Percentiles rank a stretch among this genome's conserved stretches.
Conservation (phyloP, 2,329 filamentous ascomycete species). For the Xylariaceae sp. region DNA sequence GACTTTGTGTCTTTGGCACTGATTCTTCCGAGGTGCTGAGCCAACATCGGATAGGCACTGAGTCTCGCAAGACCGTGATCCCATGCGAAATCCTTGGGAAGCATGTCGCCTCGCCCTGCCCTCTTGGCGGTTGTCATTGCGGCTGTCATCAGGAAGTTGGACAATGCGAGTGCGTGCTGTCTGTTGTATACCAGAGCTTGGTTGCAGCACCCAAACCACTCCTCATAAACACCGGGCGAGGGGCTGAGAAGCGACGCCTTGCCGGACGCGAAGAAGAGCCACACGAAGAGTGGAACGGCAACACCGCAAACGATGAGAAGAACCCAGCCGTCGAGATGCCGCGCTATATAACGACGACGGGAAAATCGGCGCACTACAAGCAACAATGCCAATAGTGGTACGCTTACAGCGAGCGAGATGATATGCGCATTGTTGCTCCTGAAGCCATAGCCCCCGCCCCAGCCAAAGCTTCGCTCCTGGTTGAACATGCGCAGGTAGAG, state of each 20-base stretch:
- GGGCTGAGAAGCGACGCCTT: slow-evolving; percentile 30
- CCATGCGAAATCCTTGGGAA: slow-evolving; percentile 30
- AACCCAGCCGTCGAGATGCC: slow-evolving; percentile 29
- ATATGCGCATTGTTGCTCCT: slow-evolving; percentile 29
- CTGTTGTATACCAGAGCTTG: slow-evolving; percentile 32
- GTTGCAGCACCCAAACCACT: slow-evolving; percentile 32
- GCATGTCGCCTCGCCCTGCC: slow-evolving; percentile 30
- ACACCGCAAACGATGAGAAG: slow-evolving; percentile 28
- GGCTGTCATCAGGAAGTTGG: slow-evolving; percentile 24
- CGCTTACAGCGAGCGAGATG: slow-evolving; percentile 25
- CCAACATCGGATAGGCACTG: slow-evolving; percentile 33
- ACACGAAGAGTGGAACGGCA: slow-evolving; percentile 28
- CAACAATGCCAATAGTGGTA: slow-evolving; percentile 24
- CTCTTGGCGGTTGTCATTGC: slow-evolving; percentile 10
- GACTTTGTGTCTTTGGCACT: slow-evolving; percentile 30
- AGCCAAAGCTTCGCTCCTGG: slow-evolving; percentile 31
- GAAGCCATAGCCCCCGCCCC: slow-evolving; percentile 31
- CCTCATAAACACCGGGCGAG: slow-evolving; percentile 27
- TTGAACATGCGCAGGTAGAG: slow-evolving; percentile 32
- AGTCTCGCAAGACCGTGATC: slow-evolving; percentile 29
- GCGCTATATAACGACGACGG: slow-evolving; percentile 21
- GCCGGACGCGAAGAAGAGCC: slow-evolving; percentile 32
- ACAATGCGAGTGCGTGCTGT: slow-evolving; percentile 23
- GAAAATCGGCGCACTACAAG: slow-evolving; percentile 21
- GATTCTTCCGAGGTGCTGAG: slow-evolving; percentile 30